A percentile compares a stretch with the other conserved stretches of the same genome.
Conservation (phyloP, 2,329 filamentous ascomycete genomes). For the Mycocentrospora acerina region DNA sequence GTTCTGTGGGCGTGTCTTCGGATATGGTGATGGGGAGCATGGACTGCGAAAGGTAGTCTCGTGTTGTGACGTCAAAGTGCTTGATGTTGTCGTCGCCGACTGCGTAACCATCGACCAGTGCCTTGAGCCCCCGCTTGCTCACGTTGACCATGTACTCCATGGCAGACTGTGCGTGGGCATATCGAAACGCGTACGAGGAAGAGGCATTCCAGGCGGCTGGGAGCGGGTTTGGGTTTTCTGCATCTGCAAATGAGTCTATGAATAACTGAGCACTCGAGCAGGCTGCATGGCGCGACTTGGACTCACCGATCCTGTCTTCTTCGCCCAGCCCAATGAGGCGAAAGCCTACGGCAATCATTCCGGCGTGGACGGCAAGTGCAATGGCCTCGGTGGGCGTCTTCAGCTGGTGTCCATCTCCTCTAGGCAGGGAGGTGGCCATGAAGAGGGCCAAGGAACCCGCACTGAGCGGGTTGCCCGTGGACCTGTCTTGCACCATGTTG, state of each 20-base stretch:
- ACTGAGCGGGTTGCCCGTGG: constrained; percentile 47
- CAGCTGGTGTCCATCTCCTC: constrained; percentile 47
- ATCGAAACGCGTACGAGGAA: constrained; percentile 76
- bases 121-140: constrained; percentile 77
- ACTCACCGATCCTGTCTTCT: constrained; percentile 70
- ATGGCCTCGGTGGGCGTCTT: constrained; percentile 78
- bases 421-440: constrained; percentile 49
- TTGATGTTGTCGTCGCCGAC: constrained; percentile 79
- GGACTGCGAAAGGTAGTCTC: constrained; percentile 71
- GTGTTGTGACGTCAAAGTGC: constrained; percentile 71
- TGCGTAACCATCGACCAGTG: constrained; percentile 78
- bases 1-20: constrained; percentile 50
- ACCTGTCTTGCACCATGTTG: constrained; percentile 31
- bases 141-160: constrained; percentile 82
- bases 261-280: constrained; percentile 16
- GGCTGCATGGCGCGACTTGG: not conserved
- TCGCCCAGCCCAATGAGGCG: constrained; percentile 81
- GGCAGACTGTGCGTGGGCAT: constrained; percentile 81
- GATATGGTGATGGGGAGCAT: constrained; percentile 56
- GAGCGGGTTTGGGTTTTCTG: constrained; percentile 61
- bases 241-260: constrained; percentile 59
- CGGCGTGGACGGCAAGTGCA: constrained; percentile 80
- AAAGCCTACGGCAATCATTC: constrained; percentile 78
- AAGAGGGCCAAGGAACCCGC: constrained; percentile 45
- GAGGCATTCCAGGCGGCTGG: constrained; percentile 79